Base-by-base conservation (phyloP, 768 basidiomycete genomes). In the Holtermanniella nyarrowii region DNA sequence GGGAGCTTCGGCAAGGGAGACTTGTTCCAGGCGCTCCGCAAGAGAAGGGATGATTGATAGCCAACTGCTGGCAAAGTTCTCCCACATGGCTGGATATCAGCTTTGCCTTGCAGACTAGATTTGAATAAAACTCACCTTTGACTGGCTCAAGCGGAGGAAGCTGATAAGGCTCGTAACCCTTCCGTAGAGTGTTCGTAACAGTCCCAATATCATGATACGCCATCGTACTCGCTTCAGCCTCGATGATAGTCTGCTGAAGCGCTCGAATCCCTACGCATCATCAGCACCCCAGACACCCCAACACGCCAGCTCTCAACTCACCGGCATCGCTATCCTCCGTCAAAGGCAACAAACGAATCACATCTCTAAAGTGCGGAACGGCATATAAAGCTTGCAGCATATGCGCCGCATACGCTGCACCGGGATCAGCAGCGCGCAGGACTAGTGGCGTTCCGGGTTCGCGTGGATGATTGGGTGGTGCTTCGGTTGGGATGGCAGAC, bases 361-460 rank as follows among this genome's bases (percentile, higher is more conserved):
- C 54, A 37, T 64, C 53, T 12, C 58, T 39, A 4, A 67, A 39
- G 39, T 67, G 65, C 13, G 65, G 65, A 11, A 64, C 53, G 7
- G 62, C 65, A 40, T 44, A 50, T 23, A 67, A 31, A 4, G 56
- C 60, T 55, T 67, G 65, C 0, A 67, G 50, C 21, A 58, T 45
- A 31, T 58, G 54, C 16, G 62, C 60, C 4, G 55, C 65, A 31
- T 60, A 63, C 2, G 62, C 59, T 7, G 55, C 53, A 14, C 57
- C 46, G 12, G 55, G 56, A 12, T 55, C 56, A 27, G 56, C 47
- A 1, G 65, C 63, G 26, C 53, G 53, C n/a, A 63, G 50, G 1
- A 62, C 57, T 1, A 62, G 44, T 1, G 65, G 65, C 7, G 65
- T 58, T 58, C 65, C 62, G 3, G 50, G 41, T 42, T 43, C 22